These are phyloP conservation scores for Chaetomiaceae sp. DNA, from an alignment of 2,329 filamentous ascomycete genomes.

Conservation along the genomic window DNA sequence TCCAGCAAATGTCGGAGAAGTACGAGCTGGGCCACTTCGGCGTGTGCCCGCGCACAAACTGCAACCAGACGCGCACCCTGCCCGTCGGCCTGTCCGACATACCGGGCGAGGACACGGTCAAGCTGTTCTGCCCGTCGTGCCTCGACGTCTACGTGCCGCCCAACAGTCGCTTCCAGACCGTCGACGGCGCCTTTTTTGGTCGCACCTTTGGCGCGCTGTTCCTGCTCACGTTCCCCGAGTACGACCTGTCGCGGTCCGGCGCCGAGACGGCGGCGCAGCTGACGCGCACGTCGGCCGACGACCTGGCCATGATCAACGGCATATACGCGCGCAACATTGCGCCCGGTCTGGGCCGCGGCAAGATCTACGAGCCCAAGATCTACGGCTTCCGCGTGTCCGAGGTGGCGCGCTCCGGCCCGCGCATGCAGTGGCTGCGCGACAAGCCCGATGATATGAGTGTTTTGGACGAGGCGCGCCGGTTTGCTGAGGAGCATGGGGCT, in stretches of 20 bases:
- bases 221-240: slow-evolving; percentile 96
- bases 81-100: slow-evolving; percentile 93
- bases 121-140: slow-evolving; percentile 95
- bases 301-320: slow-evolving; percentile 68
- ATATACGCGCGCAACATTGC: slow-evolving; percentile 82
- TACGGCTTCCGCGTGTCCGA: slow-evolving; percentile 96
- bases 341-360: slow-evolving; percentile 74
- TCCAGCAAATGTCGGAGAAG: slow-evolving; percentile 99
- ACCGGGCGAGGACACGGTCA: slow-evolving; percentile 94
- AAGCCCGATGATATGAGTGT: slow-evolving; percentile 76
- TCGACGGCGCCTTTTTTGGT: slow-evolving; percentile 96
- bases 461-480: slow-evolving; percentile 70
- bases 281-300: slow-evolving; percentile 37
- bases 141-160: slow-evolving; percentile 96
- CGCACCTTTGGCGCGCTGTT: slow-evolving; percentile 96
- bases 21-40: slow-evolving; percentile 97
- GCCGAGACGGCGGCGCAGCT: slow-evolving; percentile 49
- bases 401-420: slow-evolving; percentile 78
- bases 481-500: slow-evolving; percentile 45
- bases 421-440: slow-evolving; percentile 94
- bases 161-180: slow-evolving; percentile 94
- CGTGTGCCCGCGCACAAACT: slow-evolving; percentile 89
- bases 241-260: slow-evolving; percentile 75
- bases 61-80: slow-evolving; percentile 82
- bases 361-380: slow-evolving; percentile 91